Evolutionary conservation across 305 asterid genomes (phyloP), one percentile per base, ranked within the genome.

Genomic region (Rubia occidens): DNA sequence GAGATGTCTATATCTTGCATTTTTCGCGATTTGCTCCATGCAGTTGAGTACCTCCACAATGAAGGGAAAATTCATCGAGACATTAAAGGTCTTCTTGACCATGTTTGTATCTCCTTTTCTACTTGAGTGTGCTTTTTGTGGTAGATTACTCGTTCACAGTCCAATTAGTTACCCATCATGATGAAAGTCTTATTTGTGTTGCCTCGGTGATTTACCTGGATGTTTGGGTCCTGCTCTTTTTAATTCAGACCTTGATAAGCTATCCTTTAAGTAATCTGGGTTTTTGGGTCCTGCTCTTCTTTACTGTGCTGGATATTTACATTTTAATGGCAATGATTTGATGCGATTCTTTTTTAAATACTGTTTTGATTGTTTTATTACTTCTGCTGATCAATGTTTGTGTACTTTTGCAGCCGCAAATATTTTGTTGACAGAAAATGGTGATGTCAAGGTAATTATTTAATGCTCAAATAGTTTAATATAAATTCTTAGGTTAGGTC

Each of bases 31-130:
- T 82, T 89, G 82, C 96, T 92, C 74, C 95, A 89, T 71, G 98
- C 98, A 53, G 61, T 92, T 67, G 98, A 92, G 73, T 92, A 92
- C 79, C 98, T 92, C 75, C 98, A 92, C 84, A 84, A 67, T 29
- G 98, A 92, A 86, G 98, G 98, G 66, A 92, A 92, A 83, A 92
- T 92, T 76, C 98, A 92, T 77, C 87, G 98, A 75, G 98, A 92
- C 84, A 89, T 92, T 76, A 92, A 92, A 89, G 96, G 98, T 92
- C 81, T 71, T 32, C 45, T 43, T 69, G 21, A 13, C 32, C 54
- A 68, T 53, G 53, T 18, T 54, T 53, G 17, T 55, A 66, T 67
- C 43, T 18, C n/a, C 72, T 58, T 66, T 11, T 15, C 29, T 61
- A 60, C 44, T 67, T 56, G 11, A 54, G 10, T 54, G 39, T 11